Conservation (phyloP, 2,329 filamentous ascomycete genomes). For the Monilinia aucupariae region DNA sequence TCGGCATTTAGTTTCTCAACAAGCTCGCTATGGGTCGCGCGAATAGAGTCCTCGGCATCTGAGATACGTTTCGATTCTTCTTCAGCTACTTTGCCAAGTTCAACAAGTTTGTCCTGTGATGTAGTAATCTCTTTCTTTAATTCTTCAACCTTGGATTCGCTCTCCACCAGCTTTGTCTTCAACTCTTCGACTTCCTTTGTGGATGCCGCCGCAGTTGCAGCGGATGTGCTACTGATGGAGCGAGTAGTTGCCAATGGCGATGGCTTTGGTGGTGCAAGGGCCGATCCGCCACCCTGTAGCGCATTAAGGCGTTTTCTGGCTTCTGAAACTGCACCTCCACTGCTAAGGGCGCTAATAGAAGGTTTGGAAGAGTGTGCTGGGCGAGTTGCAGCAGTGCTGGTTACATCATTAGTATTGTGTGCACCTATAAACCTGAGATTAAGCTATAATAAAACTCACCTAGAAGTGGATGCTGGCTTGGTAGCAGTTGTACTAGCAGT, state of each 20-base stretch:
- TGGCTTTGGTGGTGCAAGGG: conserved; percentile 37
- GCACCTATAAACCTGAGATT: neutral
- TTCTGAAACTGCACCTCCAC: conserved; percentile 41
- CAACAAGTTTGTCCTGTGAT: conserved; percentile 50
- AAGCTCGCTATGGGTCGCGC: conserved; percentile 42
- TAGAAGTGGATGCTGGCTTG: conserved; percentile 32
- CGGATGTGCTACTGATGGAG: conserved; percentile 28
- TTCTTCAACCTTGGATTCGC: conserved; percentile 52
- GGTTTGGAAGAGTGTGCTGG: conserved; percentile 36
- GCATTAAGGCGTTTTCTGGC: conserved; percentile 55
- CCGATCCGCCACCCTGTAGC: conserved; percentile 36
- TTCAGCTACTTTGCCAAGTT: conserved; percentile 49
- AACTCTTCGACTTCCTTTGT: conserved; percentile 46
- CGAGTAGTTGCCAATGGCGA: conserved; percentile 34
- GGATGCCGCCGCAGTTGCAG: conserved; percentile 12
- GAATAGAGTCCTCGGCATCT: conserved; percentile 40
- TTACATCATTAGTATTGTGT: conserved; percentile 16
- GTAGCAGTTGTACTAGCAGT: conserved; percentile 37
- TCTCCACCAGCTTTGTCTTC: conserved; percentile 53
- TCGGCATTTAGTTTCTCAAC: conserved; percentile 38
- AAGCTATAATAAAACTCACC: conserved; percentile 3
- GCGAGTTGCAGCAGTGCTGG: conserved; percentile 36
- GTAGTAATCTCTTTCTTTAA: conserved; percentile 52
- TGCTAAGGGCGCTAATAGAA: conserved; percentile 21
- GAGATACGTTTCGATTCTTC: conserved; percentile 38